Conservation (phyloP, 768 basidiomycete species). For the Hydnomerulius pinastri region DNA sequence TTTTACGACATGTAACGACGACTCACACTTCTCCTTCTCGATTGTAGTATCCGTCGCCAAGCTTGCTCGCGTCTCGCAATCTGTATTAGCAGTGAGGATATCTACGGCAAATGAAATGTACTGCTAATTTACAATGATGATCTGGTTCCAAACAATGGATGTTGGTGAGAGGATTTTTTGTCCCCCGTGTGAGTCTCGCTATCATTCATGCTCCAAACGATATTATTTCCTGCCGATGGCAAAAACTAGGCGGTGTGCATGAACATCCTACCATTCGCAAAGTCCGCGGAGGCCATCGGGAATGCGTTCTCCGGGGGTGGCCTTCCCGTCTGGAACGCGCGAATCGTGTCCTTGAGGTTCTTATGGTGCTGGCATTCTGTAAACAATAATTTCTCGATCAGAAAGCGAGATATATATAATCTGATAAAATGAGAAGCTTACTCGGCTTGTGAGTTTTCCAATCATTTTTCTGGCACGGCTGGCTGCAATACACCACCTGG, state of each 20-base stretch:
- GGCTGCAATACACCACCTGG: conserved; percentile 30
- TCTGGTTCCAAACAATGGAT: not conserved
- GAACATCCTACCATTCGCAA: conserved; percentile 1
- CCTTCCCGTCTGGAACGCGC: conserved; percentile 7
- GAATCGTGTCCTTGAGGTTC: conserved; percentile 6
- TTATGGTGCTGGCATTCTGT: conserved; percentile 10
- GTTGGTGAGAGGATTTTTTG: not conserved
- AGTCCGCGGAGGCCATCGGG: conserved; percentile 8
- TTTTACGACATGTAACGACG: not conserved
- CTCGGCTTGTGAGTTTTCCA: conserved; percentile 30
- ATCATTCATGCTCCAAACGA: not conserved
- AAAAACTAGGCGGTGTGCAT: not conserved
- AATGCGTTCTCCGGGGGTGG: not conserved
- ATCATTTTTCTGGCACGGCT: conserved; percentile 32
- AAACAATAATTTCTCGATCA: not conserved
- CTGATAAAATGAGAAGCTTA: not conserved
- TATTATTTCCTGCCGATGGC: not conserved
- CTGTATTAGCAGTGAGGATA: not conserved
- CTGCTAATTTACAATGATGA: not conserved
- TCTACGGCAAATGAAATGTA: not conserved
- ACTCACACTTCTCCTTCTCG: not conserved
- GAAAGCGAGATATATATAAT: not conserved
- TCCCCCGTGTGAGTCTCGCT: not conserved
- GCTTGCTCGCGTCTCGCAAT: not conserved
- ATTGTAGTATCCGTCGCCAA: not conserved